Conservation (phyloP, 2,329 filamentous ascomycete genomes). For the Sclerotinia subarctica region DNA sequence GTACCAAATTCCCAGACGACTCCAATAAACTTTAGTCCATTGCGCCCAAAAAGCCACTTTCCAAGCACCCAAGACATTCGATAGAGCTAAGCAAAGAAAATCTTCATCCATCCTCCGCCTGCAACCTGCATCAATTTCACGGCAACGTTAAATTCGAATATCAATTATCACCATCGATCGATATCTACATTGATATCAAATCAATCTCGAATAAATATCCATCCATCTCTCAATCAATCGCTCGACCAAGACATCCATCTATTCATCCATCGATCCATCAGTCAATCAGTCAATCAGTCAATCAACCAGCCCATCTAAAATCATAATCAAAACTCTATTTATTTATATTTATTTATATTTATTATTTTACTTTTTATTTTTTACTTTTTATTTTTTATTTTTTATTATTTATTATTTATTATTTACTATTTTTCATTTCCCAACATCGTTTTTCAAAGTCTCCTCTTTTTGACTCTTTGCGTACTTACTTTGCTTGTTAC, state of each 20-base stretch:
- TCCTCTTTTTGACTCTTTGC: background rate
- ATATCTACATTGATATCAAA: background rate
- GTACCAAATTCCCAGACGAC: background rate
- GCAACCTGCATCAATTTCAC: background rate
- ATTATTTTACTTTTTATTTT: too few relatives aligned
- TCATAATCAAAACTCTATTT: background rate
- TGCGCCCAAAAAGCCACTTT: background rate
- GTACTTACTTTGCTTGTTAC: background rate
- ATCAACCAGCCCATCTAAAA: background rate
- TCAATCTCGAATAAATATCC: background rate
- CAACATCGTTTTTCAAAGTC: background rate
- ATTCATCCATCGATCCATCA: background rate
- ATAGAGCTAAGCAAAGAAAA: background rate
- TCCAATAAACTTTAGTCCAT: background rate
- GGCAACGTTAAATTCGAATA: background rate
- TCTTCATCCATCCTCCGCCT: conserved; percentile 3
- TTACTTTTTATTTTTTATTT: background rate
- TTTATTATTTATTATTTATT: background rate
- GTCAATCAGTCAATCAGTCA: background rate
- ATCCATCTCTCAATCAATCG: background rate
- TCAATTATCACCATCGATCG: too few relatives aligned
- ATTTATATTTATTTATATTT: too few relatives aligned
- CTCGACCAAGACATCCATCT: too few relatives aligned
- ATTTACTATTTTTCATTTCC: background rate
- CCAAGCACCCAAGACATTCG: conserved; percentile 3